These are phyloP conservation scores for Boletellus deceptivus DNA, from an alignment of 1,284 basidiomycete genomes.

Conservation along the genomic window DNA sequence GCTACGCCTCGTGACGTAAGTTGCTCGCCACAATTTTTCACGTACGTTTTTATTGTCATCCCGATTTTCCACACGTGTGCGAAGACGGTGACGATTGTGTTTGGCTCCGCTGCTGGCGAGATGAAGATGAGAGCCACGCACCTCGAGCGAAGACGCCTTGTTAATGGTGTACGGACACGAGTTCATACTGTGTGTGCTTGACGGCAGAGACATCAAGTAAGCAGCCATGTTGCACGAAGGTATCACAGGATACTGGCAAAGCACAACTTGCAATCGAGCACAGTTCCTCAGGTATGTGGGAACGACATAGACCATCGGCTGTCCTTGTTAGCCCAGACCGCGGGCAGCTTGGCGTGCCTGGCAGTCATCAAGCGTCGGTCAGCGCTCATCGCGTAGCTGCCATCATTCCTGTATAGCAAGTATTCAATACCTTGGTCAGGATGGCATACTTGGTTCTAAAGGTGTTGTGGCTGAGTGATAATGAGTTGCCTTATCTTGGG, in stretches of 20 bases:
- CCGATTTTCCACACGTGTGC: no score
- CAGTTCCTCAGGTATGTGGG: not conserved
- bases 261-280: constrained; percentile 67
- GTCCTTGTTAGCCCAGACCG: not conserved
- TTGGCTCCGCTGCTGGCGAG: not conserved
- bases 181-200: constrained; percentile 95
- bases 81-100: not conserved
- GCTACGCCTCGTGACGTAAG: constrained; percentile 29
- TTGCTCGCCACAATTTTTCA: constrained; percentile 50
- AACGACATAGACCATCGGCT: not conserved
- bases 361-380: no score
- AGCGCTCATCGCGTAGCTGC: no score
- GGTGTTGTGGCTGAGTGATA: no score
- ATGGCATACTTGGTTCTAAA: no score
- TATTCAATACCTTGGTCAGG: no score
- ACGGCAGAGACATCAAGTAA: not conserved
- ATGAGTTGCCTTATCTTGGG: no score
- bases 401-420: no score
- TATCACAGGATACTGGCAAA: not conserved
- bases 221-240: not conserved
- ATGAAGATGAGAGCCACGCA: constrained; percentile 34
- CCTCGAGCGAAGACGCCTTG: constrained; percentile 90
- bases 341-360: not conserved
- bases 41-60: constrained; percentile 57
- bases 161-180: constrained; percentile 96